phyloP scores from a whole-genome alignment of 345 rosid species.

The Trapa bicornis region DNA sequence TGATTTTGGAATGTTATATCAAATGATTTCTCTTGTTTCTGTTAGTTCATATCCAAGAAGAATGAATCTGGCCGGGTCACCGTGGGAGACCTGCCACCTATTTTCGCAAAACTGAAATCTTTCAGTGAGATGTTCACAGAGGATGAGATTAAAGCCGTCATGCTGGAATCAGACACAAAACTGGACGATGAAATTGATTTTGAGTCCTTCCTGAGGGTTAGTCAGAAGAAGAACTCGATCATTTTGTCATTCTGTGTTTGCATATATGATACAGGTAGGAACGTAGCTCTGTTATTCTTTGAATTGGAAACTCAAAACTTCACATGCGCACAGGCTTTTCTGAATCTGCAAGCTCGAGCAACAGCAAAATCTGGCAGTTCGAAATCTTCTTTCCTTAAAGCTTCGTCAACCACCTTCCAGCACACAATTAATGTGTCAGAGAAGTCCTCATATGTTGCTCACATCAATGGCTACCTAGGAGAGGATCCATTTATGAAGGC shows the following conservation, averaged over 20 bases:
- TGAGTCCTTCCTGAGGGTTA: conserved; percentile 76
- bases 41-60: conserved; percentile 57
- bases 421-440: conserved; percentile 81
- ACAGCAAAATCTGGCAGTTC: conserved; percentile 47
- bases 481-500: conserved; percentile 76
- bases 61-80: conserved; percentile 40
- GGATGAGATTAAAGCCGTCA: conserved; percentile 51
- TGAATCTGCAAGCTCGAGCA: conserved; percentile 61
- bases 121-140: conserved; percentile 48
- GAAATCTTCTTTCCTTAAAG: conserved; percentile 66
- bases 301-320: background rate
- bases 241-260: background rate
- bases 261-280: background rate
- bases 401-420: conserved; percentile 77
- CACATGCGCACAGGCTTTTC: conserved; percentile 39
- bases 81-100: conserved; percentile 58
- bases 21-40: conserved; percentile 9
- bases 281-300: background rate
- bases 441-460: conserved; percentile 87
- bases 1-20: conserved; percentile 4
- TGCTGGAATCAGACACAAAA: conserved; percentile 36
- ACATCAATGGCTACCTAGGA: conserved; percentile 62
- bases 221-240: conserved; percentile 11
- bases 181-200: conserved; percentile 62
- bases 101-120: conserved; percentile 55